phyloP scores from a whole-genome alignment of 805 yeast species.

The Torulaspora franciscae region DNA sequence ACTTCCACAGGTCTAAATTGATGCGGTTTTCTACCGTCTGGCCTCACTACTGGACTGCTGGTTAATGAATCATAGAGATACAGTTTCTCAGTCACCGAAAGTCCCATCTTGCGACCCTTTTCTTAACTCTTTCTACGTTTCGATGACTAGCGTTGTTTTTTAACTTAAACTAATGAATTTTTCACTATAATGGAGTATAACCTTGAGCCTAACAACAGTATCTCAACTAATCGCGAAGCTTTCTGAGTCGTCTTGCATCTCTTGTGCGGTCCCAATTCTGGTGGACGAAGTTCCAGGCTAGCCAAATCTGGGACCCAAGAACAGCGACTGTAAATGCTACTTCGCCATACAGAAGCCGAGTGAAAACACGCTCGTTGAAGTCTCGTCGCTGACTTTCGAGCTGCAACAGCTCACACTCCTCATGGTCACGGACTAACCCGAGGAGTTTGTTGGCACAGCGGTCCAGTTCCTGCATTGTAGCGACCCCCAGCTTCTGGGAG shows the following conservation, averaged over 20 bases:
- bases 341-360: conserved; percentile 13
- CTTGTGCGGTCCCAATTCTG: neutral
- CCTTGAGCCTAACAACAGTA: neutral
- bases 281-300: neutral
- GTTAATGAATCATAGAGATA: conserved; percentile 71
- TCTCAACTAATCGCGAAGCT: neutral
- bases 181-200: neutral
- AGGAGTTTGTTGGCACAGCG: conserved; percentile 1
- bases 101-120: conserved; percentile 42
- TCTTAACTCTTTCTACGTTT: neutral
- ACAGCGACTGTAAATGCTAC: conserved; percentile 6
- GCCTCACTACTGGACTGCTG: conserved; percentile 59
- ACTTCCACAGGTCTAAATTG: conserved; percentile 89
- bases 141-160: neutral
- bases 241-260: conserved; percentile 1
- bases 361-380: conserved; percentile 14
- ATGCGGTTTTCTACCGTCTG: conserved; percentile 71
- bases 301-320: conserved; percentile 1
- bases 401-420: conserved; percentile 9
- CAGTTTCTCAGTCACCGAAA: conserved; percentile 72
- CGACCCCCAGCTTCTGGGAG: conserved; percentile 1
- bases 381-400: conserved; percentile 17
- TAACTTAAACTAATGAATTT: neutral
- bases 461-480: conserved; percentile 7
- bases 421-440: neutral